Conservation (phyloP, 1,284 basidiomycete species). For the Phaffia rhodozyma region DNA sequence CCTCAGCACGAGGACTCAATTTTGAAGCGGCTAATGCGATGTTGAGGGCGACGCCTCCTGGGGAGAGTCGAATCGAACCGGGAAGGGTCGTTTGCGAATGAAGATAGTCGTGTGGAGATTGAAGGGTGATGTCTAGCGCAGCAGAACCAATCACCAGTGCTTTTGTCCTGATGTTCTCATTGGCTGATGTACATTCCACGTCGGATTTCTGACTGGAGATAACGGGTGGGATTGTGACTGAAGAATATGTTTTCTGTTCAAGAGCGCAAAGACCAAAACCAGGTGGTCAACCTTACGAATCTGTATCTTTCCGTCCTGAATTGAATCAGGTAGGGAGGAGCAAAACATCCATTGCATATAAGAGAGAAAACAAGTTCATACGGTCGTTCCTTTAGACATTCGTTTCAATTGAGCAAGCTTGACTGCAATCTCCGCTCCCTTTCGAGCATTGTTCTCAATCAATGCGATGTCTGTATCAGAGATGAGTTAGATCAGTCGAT, state of each 20-base stretch:
- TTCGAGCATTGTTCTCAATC: slow-evolving; percentile 78
- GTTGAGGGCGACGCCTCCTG: slow-evolving; percentile 90
- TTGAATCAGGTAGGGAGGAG: background rate
- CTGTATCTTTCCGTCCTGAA: background rate
- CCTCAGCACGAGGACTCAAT: slow-evolving; percentile 1
- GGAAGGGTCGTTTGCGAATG: slow-evolving; percentile 57
- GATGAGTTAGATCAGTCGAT: background rate
- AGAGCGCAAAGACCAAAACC: too few species aligned
- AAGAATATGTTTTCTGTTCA: too few species aligned
- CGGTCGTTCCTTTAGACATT: slow-evolving; percentile 19
- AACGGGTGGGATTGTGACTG: too few species aligned
- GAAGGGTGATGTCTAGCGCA: slow-evolving; percentile 73
- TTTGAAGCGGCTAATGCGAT: slow-evolving; percentile 66
- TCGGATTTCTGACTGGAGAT: too few species aligned
- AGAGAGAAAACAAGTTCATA: background rate
- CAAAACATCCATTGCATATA: background rate
- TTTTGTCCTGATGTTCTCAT: background rate
- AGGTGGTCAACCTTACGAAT: too few species aligned
- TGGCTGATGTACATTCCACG: too few species aligned
- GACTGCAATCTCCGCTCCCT: slow-evolving; percentile 72
- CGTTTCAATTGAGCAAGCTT: slow-evolving; percentile 52
- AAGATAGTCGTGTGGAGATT: slow-evolving; percentile 26
- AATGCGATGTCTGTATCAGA: slow-evolving; percentile 60
- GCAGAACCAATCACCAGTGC: slow-evolving; percentile 68
- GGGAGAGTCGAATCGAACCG: slow-evolving; percentile 56